Evolutionary conservation across 306 rosid genomes (phyloP).

Genomic region (Quercus alba): DNA sequence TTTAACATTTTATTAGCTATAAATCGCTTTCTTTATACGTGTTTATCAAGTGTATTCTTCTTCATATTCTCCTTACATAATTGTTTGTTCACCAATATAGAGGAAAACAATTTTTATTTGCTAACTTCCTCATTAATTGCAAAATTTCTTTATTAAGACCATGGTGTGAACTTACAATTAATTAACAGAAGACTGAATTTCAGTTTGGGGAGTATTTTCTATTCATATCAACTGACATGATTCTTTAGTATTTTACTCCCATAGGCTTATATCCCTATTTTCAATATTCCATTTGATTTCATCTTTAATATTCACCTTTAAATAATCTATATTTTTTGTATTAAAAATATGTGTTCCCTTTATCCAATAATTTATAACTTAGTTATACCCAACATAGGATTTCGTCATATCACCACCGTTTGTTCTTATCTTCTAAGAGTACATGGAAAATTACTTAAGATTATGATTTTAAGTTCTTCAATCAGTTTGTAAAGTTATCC

Average conservation of each 20-base stretch:
- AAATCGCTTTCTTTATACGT: conserved; percentile 55
- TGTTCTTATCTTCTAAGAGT: neutral
- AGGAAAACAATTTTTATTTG: conserved; percentile 19
- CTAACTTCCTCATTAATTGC: neutral
- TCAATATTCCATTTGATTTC: too few species aligned
- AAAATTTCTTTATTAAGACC: neutral
- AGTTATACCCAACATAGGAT: neutral
- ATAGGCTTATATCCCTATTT: too few species aligned
- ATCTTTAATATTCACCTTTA: too few species aligned
- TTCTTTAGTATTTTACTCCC: too few species aligned
- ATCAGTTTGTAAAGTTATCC: too few species aligned
- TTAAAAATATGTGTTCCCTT: too few species aligned
- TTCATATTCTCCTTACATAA: conserved; percentile 19
- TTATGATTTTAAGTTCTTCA: neutral
- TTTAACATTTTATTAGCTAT: conserved; percentile 14
- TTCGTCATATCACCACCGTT: neutral
- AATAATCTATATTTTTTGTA: too few species aligned
- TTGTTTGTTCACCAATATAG: conserved; percentile 45
- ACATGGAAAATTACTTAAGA: neutral
- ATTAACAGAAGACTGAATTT: neutral
- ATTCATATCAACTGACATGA: too few species aligned
- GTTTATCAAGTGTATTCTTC: conserved; percentile 19
- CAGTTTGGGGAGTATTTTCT: neutral
- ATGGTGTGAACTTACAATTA: neutral
- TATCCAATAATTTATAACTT: too few species aligned